phyloP scores from a whole-genome alignment of 2,329 filamentous ascomycete genomes.

The Venturia carpophila region DNA sequence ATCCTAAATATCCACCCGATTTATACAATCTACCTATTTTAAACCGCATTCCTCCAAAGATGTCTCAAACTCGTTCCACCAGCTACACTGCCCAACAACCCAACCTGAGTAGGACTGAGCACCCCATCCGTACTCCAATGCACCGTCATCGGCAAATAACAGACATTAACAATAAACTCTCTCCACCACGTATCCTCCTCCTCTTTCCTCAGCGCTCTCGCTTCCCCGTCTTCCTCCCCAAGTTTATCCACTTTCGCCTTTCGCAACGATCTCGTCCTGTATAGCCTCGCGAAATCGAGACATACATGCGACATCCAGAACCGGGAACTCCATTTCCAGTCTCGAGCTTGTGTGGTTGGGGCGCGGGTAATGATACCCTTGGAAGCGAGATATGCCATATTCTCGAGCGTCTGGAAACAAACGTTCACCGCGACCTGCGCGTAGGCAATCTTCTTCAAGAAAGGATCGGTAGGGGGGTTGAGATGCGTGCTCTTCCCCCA shows the following conservation, averaged over 20 bases:
- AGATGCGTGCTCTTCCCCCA: conserved; percentile 43
- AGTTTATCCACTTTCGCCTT: conserved; percentile 24
- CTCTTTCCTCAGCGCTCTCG: conserved; percentile 25
- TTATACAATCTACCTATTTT: not conserved
- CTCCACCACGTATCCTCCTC: conserved; percentile 50
- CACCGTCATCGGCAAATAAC: conserved; percentile 74
- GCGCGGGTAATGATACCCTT: conserved; percentile 55
- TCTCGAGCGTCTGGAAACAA: conserved; percentile 73
- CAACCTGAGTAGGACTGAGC: conserved; percentile 51
- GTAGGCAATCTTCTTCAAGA: conserved; percentile 50
- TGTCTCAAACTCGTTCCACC: conserved; percentile 38
- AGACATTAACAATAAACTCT: conserved; percentile 59
- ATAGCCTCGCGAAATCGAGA: conserved; percentile 63
- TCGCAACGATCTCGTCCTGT: conserved; percentile 36
- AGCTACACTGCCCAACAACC: conserved; percentile 49
- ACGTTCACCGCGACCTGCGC: conserved; percentile 61
- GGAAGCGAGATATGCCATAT: conserved; percentile 65
- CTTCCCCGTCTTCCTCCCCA: conserved; percentile 39
- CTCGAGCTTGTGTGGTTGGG: conserved; percentile 44
- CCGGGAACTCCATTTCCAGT: conserved; percentile 65
- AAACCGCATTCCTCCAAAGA: conserved; percentile 37
- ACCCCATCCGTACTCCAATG: conserved; percentile 73
- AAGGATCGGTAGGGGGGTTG: conserved; percentile 32
- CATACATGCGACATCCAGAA: conserved; percentile 75
- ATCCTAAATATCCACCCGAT: not conserved